phyloP scores from a whole-genome alignment of 169 alveolate species.

The Plasmodium berghei region DNA sequence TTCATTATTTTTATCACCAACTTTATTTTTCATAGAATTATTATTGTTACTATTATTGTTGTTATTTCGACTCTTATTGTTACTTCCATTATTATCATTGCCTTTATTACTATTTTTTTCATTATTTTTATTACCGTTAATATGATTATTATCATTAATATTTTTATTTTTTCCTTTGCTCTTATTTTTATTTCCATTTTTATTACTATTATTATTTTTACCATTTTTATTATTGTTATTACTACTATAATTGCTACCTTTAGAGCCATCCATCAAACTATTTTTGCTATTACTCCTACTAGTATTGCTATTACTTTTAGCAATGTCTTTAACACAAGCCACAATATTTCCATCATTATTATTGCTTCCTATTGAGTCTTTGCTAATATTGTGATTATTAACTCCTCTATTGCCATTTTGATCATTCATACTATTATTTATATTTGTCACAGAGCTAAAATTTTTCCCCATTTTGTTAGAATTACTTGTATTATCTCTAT shows the following conservation, averaged over 20 bases:
- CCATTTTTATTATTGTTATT: not conserved
- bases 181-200: not conserved
- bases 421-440: conserved; percentile 3
- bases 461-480: conserved; percentile 27
- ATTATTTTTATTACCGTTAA: not conserved
- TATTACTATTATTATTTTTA: not conserved
- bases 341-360: conserved; percentile 2
- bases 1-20: conserved; percentile 3
- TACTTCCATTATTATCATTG: conserved; percentile 8
- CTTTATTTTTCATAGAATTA: conserved; percentile 1
- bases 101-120: not conserved
- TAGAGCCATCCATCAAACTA: not conserved
- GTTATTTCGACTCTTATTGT: not conserved
- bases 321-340: not conserved
- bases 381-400: not conserved
- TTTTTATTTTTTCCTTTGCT: not conserved
- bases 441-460: conserved; percentile 1
- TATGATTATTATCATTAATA: not conserved
- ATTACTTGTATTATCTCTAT: conserved; percentile 13
- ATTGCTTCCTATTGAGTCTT: not conserved
- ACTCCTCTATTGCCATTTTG: conserved; percentile 1
- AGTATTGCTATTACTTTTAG: not conserved
- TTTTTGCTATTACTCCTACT: not conserved
- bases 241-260: not conserved
- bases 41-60: not conserved